These are phyloP conservation scores for Multifurca ochricompacta DNA, from an alignment of 768 basidiomycete genomes.

Conservation along the genomic window DNA sequence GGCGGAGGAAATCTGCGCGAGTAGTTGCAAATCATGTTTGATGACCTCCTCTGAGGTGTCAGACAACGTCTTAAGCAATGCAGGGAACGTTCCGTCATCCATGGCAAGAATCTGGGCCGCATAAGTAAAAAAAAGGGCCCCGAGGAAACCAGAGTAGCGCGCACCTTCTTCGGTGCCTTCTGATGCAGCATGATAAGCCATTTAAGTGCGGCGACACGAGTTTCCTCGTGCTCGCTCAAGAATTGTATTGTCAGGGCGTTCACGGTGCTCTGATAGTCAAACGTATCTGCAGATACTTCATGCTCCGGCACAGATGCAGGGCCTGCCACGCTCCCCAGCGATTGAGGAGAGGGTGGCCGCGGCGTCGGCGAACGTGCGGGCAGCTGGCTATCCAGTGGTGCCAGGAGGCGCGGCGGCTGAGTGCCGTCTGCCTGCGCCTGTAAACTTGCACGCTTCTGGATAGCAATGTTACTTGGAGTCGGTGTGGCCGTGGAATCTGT, in stretches of 20 bases:
- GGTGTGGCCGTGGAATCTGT: constrained; percentile 28
- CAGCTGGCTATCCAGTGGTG: constrained; percentile 8
- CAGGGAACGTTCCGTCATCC: constrained; percentile 96
- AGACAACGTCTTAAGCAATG: constrained; percentile 88
- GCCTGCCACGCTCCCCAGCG: constrained; percentile 21
- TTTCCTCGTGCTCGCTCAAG: constrained; percentile 94
- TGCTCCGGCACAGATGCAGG: constrained; percentile 28
- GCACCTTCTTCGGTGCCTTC: constrained; percentile 91
- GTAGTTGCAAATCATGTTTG: constrained; percentile 89
- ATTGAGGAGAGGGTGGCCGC: constrained; percentile 23
- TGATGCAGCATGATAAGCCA: constrained; percentile 99
- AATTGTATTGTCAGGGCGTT: constrained; percentile 91
- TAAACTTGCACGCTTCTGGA: constrained; percentile 19
- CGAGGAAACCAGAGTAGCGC: neutral
- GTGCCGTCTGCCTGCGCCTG: neutral
- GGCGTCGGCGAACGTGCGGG: constrained; percentile 27
- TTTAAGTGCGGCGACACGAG: constrained; percentile 88
- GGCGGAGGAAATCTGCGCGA: constrained; percentile 94
- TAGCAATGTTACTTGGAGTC: constrained; percentile 20
- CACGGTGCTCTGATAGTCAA: constrained; percentile 91
- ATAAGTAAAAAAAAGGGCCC: neutral
- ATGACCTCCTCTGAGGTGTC: constrained; percentile 98
- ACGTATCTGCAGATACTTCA: constrained; percentile 50
- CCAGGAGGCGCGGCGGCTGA: neutral
- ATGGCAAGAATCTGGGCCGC: constrained; percentile 74